phyloP scores from a whole-genome alignment of 345 rosid genomes.

The Populus deltoides region DNA sequence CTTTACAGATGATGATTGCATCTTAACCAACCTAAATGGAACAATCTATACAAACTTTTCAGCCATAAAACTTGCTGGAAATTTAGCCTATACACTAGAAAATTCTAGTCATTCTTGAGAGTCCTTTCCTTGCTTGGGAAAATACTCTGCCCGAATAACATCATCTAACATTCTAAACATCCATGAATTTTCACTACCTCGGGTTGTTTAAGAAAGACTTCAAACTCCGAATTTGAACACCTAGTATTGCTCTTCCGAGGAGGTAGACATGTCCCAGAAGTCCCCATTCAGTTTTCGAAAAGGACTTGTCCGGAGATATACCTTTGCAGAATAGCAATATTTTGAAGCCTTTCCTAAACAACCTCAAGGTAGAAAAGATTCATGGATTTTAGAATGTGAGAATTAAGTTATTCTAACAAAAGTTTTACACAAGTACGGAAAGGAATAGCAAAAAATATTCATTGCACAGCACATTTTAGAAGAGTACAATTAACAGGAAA shows the following conservation, averaged over 20 bases:
- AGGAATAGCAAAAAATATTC: conserved; percentile 64
- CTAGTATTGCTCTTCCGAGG: conserved; percentile 70
- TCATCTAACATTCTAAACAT: conserved; percentile 68
- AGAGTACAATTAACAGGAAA: too few species aligned
- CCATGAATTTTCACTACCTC: conserved; percentile 68
- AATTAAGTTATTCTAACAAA: conserved; percentile 65
- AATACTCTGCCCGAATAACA: conserved; percentile 61
- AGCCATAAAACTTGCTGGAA: too few species aligned
- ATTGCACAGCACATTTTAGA: conserved; percentile 31
- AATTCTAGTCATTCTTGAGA: conserved; percentile 38
- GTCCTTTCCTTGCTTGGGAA: conserved; percentile 71
- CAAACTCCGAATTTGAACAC: conserved; percentile 45
- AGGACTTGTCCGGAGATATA: conserved; percentile 59
- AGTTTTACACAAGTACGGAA: conserved; percentile 71
- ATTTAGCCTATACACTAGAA: too few species aligned
- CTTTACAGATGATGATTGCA: too few species aligned
- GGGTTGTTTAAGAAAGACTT: conserved; percentile 50
- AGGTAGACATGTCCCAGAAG: conserved; percentile 57
- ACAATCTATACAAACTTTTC: too few species aligned
- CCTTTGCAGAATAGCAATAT: conserved; percentile 56
- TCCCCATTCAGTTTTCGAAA: conserved; percentile 68
- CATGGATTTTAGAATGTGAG: conserved; percentile 72
- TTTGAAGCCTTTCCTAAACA: conserved; percentile 50
- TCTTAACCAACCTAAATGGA: too few species aligned
- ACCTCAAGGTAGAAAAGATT: conserved; percentile 62